Base-by-base conservation (phyloP, 139 green algal species). In the Ettlia oleoabundans region DNA sequence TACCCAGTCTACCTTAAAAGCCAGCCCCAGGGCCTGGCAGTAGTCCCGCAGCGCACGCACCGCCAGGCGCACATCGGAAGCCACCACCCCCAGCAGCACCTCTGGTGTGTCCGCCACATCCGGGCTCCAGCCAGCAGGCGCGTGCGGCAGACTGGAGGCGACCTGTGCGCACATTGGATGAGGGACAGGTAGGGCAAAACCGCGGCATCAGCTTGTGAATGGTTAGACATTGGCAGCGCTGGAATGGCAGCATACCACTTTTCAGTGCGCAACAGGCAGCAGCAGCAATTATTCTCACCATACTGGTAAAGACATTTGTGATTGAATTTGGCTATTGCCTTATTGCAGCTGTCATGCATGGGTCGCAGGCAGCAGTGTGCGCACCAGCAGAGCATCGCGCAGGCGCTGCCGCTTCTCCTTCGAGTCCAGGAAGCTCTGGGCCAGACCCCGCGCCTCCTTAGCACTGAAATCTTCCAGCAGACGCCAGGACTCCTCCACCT, bases 1-100 rank as follows among this genome's bases (percentile, higher is more conserved):
- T n/a, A n/a, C n/a, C n/a, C n/a, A n/a, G 32, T 87, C 86, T 47
- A 72, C 15, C 7, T 89, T 22, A 53, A 89, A 92, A 1, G 64
- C 51, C 40, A 93, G 64, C 3, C 76, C 74, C 26, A 93, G 80
- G 1, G 86, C 89, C 52, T 85, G 37, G 73, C 85, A 90, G 78
- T 92, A 95, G 76, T 95, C 92, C 0, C 92, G 76, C 33, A 93
- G 85, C 1, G 90, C 89, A 0, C 92, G 85, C 15, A 92, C 83
- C 5, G 75, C 92, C 18, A 93, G 76, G 28, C 86, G 71, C 26
- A 92, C 79, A 18, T 93, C 89, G 30, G 91, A 90, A 18, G 90
- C 84, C 4, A 95, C 52, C 47, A 95, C 76, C 1, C 91, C 92
- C 63, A 95, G 52, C 65, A 95, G 84, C 35, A 95, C 85, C 24